phyloP scores from a whole-genome alignment of 495 filamentous ascomycete genomes.

The Penicillium atrosanguineum region DNA sequence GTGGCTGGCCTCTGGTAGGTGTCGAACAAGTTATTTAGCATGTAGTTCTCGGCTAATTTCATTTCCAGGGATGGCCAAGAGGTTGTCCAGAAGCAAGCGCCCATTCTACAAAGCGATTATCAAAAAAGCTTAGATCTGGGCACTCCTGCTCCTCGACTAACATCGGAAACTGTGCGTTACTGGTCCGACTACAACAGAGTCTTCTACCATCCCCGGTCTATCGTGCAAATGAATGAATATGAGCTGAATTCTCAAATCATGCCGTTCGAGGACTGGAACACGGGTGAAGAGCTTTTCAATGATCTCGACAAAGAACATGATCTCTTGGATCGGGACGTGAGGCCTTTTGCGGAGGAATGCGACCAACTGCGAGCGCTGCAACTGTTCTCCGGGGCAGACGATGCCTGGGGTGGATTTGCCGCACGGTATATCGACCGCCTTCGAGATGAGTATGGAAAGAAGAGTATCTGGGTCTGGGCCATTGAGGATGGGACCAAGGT shows the following conservation, averaged over 20 bases:
- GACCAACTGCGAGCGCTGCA: slow-evolving; percentile 90
- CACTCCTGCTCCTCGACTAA: slow-evolving; percentile 56
- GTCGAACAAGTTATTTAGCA: not conserved
- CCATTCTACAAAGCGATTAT: slow-evolving; percentile 70
- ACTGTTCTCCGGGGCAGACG: slow-evolving; percentile 72
- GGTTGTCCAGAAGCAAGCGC: slow-evolving; percentile 61
- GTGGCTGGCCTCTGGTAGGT: slow-evolving; percentile 57
- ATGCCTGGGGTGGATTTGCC: slow-evolving; percentile 92
- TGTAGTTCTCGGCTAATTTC: not conserved
- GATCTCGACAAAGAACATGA: slow-evolving; percentile 82
- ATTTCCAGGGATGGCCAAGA: slow-evolving; percentile 67
- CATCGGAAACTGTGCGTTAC: slow-evolving; percentile 71
- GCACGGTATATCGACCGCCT: slow-evolving; percentile 75
- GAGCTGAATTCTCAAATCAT: slow-evolving; percentile 71
- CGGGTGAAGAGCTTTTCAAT: slow-evolving; percentile 80
- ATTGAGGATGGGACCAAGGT: slow-evolving; percentile 61
- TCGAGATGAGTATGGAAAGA: slow-evolving; percentile 88
- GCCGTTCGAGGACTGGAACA: slow-evolving; percentile 79
- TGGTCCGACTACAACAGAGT: slow-evolving; percentile 95
- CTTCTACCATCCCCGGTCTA: slow-evolving; percentile 87
- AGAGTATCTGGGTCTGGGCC: slow-evolving; percentile 81
- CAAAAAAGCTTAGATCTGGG: slow-evolving; percentile 74
- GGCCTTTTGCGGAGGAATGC: slow-evolving; percentile 87
- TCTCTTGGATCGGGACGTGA: slow-evolving; percentile 80
- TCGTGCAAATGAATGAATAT: slow-evolving; percentile 85